Evolutionary conservation across 148 eudicot species (phyloP).

Genomic region (Nyssa sinensis): DNA sequence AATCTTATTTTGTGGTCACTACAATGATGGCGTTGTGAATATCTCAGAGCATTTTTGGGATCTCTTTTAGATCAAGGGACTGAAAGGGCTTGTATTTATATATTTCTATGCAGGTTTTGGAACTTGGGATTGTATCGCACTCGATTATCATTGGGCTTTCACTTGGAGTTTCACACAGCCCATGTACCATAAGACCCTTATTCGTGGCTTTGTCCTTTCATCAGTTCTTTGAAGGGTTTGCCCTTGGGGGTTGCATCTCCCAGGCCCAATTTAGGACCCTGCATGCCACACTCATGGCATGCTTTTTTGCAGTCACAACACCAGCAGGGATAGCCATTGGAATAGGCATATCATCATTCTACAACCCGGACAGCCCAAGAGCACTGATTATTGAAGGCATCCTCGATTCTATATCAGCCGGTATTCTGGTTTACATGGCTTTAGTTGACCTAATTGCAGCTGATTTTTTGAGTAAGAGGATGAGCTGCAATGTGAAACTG

Average conservation of each 20-base stretch:
- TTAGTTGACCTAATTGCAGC: slow-evolving; percentile 96
- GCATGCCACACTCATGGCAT: slow-evolving; percentile 70
- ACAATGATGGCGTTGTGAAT: too few relatives aligned
- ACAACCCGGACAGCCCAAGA: slow-evolving; percentile 69
- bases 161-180: slow-evolving; percentile 67
- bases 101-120: slow-evolving; percentile 66
- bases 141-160: slow-evolving; percentile 63
- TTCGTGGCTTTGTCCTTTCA: slow-evolving; percentile 60
- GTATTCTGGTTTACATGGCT: slow-evolving; percentile 92
- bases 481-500: slow-evolving; percentile 79
- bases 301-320: slow-evolving; percentile 85
- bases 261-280: slow-evolving; percentile 67
- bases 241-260: slow-evolving; percentile 77
- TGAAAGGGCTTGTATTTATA: too few relatives aligned
- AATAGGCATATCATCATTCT: slow-evolving; percentile 54
- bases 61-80: too few relatives aligned
- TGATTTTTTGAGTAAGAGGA: slow-evolving; percentile 91
- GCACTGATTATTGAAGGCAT: slow-evolving; percentile 78
- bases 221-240: slow-evolving; percentile 76
- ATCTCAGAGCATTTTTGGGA: background rate
- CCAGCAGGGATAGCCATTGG: slow-evolving; percentile 79
- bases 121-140: slow-evolving; percentile 72
- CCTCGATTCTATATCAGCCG: slow-evolving; percentile 83
- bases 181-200: slow-evolving; percentile 58
- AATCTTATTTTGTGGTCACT: too few relatives aligned